Evolutionary conservation across 2,329 filamentous ascomycete species (phyloP).

Genomic region (Hymenoscyphus linearis): DNA sequence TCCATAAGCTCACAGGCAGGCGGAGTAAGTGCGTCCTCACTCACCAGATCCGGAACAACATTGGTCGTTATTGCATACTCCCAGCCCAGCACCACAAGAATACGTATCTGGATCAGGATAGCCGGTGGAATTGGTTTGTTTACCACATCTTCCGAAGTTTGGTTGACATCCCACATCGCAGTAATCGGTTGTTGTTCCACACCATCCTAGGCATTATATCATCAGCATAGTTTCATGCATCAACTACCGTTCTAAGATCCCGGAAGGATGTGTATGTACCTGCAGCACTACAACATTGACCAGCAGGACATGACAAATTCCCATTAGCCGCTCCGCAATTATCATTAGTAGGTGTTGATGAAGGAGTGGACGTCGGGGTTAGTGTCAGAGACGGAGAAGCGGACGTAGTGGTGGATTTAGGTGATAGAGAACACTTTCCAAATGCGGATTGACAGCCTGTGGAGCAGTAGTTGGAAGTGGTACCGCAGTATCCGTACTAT

Average conservation of each 20-base stretch:
- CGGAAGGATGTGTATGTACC: neutral
- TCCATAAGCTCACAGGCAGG: no score
- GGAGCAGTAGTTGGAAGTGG: slow-evolving; percentile 9
- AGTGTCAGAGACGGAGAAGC: neutral
- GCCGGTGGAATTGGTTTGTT: neutral
- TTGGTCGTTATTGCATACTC: slow-evolving; percentile 6
- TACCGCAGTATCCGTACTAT: slow-evolving; percentile 3
- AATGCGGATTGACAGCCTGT: slow-evolving; percentile 14
- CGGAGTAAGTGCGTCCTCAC: neutral
- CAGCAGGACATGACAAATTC: neutral
- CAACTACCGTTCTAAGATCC: neutral
- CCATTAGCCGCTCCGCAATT: neutral
- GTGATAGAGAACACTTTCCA: slow-evolving; percentile 4
- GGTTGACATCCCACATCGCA: slow-evolving; percentile 15
- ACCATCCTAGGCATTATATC: neutral
- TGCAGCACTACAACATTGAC: neutral
- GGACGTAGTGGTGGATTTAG: neutral
- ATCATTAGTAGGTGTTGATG: neutral
- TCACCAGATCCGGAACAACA: neutral
- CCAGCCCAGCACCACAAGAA: slow-evolving; percentile 13
- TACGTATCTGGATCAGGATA: neutral
- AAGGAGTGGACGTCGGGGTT: neutral
- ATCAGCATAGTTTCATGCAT: neutral
- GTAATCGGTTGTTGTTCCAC: slow-evolving; percentile 7
- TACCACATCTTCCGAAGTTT: slow-evolving; percentile 5